Evolutionary conservation across 2,329 filamentous ascomycete species (phyloP).

Genomic region (Fusarium clavum): DNA sequence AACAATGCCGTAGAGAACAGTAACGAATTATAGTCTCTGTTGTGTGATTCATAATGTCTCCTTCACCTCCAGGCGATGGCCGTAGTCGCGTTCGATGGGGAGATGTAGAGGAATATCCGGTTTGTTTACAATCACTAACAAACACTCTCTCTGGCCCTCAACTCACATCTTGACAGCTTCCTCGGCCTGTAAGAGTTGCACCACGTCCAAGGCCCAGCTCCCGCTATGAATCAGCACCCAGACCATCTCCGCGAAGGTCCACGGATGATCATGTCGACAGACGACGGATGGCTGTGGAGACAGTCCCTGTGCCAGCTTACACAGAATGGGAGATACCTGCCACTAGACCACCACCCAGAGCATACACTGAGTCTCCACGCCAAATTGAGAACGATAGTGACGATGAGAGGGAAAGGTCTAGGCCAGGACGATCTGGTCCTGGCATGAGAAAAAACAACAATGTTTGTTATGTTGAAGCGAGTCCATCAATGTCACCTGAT

Average conservation of each 20-base stretch:
- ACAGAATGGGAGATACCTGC: slow-evolving; percentile 3
- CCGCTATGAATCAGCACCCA: slow-evolving; percentile 4
- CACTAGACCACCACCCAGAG: not conserved
- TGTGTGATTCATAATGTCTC: slow-evolving; percentile 12
- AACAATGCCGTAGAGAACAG: not conserved
- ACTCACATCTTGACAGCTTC: slow-evolving; percentile 23
- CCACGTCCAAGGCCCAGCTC: not conserved
- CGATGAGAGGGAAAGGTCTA: not conserved
- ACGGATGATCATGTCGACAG: slow-evolving; percentile 2
- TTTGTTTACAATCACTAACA: slow-evolving; percentile 18
- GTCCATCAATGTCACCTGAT: slow-evolving; percentile 23
- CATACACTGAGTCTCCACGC: slow-evolving; percentile 32
- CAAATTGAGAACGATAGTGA: slow-evolving; percentile 34
- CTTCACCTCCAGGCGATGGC: slow-evolving; percentile 14
- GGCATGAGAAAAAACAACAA: not conserved
- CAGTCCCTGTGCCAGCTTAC: not conserved
- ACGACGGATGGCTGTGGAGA: not conserved
- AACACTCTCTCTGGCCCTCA: not conserved
- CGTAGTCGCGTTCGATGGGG: slow-evolving; percentile 37
- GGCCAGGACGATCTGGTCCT: not conserved
- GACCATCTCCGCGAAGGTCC: not conserved
- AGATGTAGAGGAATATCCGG: slow-evolving; percentile 30
- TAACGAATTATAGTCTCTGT: not conserved
- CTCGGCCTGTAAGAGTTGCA: slow-evolving; percentile 10
- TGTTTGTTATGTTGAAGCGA: not conserved